These are phyloP conservation scores for Margaritispora aquatica DNA, from an alignment of 495 filamentous ascomycete species.

Conservation along the genomic window DNA sequence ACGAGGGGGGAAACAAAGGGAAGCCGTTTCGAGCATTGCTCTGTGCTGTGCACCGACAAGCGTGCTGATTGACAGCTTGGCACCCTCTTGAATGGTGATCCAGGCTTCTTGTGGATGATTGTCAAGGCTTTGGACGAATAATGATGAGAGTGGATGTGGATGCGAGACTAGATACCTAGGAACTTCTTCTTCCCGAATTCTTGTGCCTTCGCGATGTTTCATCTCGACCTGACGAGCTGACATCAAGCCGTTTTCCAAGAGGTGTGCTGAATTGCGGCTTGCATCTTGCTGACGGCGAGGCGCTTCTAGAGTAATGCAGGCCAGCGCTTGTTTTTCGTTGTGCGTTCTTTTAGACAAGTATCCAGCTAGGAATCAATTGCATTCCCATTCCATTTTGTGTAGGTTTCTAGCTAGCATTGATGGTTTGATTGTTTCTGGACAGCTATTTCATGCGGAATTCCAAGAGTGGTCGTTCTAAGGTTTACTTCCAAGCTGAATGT, in stretches of 20 bases:
- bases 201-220: not conserved
- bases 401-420: no score
- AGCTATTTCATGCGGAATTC: no score
- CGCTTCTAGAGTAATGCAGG: not conserved
- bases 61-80: not conserved
- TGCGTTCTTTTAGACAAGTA: no score
- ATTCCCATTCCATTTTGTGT: no score
- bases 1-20: no score
- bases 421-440: no score
- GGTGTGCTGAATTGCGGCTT: no score
- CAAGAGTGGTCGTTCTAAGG: not conserved
- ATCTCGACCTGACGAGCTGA: not conserved
- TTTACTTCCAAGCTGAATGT: not conserved
- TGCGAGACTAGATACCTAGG: not conserved
- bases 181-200: not conserved
- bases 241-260: not conserved
- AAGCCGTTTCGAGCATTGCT: no score
- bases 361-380: no score
- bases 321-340: not conserved
- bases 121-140: not conserved
- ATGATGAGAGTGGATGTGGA: no score
- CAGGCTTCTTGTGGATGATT: not conserved
- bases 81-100: not conserved
- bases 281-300: not conserved
- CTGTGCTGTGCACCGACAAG: no score